phyloP scores from a whole-genome alignment of 2,329 filamentous ascomycete genomes.

The Alternaria arbusti region DNA sequence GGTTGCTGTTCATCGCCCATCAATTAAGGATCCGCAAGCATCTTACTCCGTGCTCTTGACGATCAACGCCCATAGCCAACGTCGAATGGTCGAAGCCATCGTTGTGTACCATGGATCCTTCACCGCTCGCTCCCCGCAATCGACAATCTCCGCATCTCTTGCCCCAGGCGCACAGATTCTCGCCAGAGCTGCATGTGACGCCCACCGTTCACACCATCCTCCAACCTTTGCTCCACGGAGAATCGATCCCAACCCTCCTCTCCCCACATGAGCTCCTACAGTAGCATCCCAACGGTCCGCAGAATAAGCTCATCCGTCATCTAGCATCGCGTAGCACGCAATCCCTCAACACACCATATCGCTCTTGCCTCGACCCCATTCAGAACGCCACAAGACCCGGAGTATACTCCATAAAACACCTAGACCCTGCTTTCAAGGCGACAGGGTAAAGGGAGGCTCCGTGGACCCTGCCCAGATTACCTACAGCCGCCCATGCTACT shows the following conservation, averaged over 20 bases:
- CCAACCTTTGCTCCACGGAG: background rate
- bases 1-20: background rate
- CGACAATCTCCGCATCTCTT: background rate
- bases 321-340: conserved; percentile 8
- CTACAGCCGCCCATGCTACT: conserved; percentile 1
- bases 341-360: conserved; percentile 13
- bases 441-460: background rate
- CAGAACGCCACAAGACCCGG: conserved; percentile 1
- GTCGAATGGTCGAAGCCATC: background rate
- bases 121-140: background rate
- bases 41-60: background rate
- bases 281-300: conserved; percentile 16
- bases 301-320: conserved; percentile 17
- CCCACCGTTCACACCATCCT: background rate
- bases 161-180: background rate
- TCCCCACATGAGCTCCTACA: conserved; percentile 1
- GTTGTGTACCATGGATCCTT: background rate
- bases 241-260: conserved; percentile 3
- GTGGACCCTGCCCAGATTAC: conserved; percentile 7
- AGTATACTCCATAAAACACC: conserved; percentile 6
- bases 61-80: background rate
- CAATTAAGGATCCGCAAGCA: background rate
- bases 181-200: background rate
- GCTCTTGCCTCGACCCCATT: background rate
- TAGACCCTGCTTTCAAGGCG: background rate